These are phyloP conservation scores for Cyberlindnera bimundalis DNA, from an alignment of 805 yeast species.

Conservation along the genomic window DNA sequence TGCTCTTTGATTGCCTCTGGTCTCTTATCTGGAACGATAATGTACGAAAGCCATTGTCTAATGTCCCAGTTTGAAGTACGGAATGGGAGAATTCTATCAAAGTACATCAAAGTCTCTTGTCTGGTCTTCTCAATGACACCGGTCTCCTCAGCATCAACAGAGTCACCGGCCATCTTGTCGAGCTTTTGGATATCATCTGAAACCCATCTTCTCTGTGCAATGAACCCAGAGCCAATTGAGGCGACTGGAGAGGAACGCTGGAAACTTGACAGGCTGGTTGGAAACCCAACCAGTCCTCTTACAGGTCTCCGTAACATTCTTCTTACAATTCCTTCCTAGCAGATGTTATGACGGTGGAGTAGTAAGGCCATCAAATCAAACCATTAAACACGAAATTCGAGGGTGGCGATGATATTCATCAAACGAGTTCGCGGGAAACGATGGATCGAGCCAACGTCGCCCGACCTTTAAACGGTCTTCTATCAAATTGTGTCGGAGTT, in stretches of 20 bases:
- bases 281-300: background rate
- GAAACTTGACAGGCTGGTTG: background rate
- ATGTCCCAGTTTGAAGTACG: constrained; percentile 44
- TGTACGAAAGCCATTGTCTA: constrained; percentile 39
- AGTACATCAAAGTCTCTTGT: constrained; percentile 51
- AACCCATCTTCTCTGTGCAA: constrained; percentile 33
- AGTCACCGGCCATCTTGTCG: constrained; percentile 52
- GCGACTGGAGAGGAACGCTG: background rate
- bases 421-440: background rate
- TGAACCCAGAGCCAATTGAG: background rate
- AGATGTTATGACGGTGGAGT: no score
- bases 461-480: no score
- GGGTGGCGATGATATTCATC: background rate
- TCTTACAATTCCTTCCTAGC: no score
- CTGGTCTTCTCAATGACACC: constrained; percentile 52
- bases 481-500: no score
- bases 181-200: constrained; percentile 39
- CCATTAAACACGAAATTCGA: no score
- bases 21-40: constrained; percentile 34
- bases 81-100: constrained; percentile 51
- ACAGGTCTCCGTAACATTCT: no score
- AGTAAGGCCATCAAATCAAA: no score
- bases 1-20: constrained; percentile 39
- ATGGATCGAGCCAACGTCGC: no score
- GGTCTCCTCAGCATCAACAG: constrained; percentile 49